A percentile compares a stretch with the other conserved stretches of the same genome.
Evolutionary conservation across 352 stramenopile species (phyloP).

Genomic region (Aphanomyces invadans): DNA sequence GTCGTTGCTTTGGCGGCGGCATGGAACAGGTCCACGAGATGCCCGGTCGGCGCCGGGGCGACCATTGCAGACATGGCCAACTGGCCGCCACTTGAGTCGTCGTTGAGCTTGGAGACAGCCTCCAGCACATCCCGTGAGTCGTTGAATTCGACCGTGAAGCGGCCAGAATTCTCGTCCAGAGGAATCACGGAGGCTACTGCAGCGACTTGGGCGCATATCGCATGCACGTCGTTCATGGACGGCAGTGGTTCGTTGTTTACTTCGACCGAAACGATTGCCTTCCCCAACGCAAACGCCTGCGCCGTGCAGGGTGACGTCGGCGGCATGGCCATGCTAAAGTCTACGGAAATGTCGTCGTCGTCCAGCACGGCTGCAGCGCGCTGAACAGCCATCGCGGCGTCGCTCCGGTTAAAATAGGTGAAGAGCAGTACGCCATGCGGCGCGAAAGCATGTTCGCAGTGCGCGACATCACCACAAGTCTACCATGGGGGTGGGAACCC

Average conservation of each 20-base stretch:
- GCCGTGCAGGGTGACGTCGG: no score
- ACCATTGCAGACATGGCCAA: slow-evolving; percentile 37
- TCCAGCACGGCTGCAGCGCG: slow-evolving; percentile 20
- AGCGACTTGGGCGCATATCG: slow-evolving; percentile 55
- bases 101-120: slow-evolving; percentile 37
- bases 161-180: slow-evolving; percentile 33
- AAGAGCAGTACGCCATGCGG: slow-evolving; percentile 54
- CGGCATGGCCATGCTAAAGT: slow-evolving; percentile 58
- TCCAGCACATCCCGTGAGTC: slow-evolving; percentile 44
- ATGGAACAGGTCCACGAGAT: no score
- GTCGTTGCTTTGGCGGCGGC: no score
- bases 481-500: slow-evolving; percentile 25
- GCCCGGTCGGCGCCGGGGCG: no score
- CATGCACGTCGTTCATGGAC: slow-evolving; percentile 40
- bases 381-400: slow-evolving; percentile 53
- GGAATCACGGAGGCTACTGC: slow-evolving; percentile 69
- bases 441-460: slow-evolving; percentile 41
- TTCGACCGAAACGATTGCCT: no score
- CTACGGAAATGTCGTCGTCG: slow-evolving; percentile 26
- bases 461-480: slow-evolving; percentile 55
- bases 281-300: no score
- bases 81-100: slow-evolving; percentile 31
- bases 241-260: no score
- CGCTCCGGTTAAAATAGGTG: slow-evolving; percentile 65
- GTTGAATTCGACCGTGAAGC: slow-evolving; percentile 70